Evolutionary conservation across 306 rosid genomes (phyloP).

Genomic region (Cicer cuneatum): DNA sequence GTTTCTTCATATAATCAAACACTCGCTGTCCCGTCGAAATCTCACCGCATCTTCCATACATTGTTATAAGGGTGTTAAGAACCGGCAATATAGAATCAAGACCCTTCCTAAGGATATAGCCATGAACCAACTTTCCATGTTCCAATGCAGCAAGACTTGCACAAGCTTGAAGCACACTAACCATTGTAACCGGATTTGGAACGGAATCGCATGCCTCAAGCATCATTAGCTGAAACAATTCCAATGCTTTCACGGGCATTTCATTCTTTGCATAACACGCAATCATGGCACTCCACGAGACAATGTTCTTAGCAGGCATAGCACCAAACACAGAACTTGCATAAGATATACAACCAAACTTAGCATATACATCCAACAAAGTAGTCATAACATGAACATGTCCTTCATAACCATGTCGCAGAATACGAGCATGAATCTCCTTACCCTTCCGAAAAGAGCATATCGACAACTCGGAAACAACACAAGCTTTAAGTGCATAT

Average conservation of each 20-base stretch:
- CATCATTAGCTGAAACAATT: constrained; percentile 76
- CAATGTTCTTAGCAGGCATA: constrained; percentile 75
- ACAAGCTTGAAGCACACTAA: constrained; percentile 92
- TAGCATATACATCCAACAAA: constrained; percentile 83
- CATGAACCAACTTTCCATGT: constrained; percentile 86
- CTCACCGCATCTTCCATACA: constrained; percentile 92
- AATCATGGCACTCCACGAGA: constrained; percentile 52
- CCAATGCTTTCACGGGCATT: constrained; percentile 60
- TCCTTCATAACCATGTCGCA: constrained; percentile 77
- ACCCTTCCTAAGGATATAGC: constrained; percentile 83
- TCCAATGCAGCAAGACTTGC: constrained; percentile 78
- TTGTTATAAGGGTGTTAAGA: constrained; percentile 72
- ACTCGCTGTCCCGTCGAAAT: constrained; percentile 62
- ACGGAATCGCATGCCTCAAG: constrained; percentile 58
- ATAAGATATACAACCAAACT: constrained; percentile 68
- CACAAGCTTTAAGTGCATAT: constrained; percentile 84
- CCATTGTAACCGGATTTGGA: constrained; percentile 96
- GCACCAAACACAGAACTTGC: constrained; percentile 70
- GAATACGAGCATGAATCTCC: constrained; percentile 89
- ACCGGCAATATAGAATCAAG: constrained; percentile 87
- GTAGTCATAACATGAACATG: constrained; percentile 83
- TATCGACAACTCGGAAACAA: constrained; percentile 43
- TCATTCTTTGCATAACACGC: constrained; percentile 31
- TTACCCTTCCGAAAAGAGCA: constrained; percentile 69
- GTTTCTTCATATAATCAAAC: constrained; percentile 27